Evolutionary conservation across 805 yeast species (phyloP), one percentile per base, ranked within the genome.

Genomic region (Starmerella sp.): DNA sequence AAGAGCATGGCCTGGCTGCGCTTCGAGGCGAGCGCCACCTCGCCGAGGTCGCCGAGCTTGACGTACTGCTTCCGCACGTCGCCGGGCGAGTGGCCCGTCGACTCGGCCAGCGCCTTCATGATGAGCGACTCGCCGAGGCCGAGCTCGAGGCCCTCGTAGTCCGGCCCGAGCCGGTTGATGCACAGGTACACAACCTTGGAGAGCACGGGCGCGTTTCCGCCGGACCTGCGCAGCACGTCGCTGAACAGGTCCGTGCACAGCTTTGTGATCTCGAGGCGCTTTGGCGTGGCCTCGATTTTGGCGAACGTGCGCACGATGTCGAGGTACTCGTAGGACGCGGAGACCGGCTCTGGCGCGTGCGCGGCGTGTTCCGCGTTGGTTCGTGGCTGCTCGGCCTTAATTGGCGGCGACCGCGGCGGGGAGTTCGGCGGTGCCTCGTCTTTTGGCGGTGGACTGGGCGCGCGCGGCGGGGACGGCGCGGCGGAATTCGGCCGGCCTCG

Each of bases 71-170:
- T 73, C 66, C 81, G 89, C 52, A 93, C 78, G 57, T 83, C 86
- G 3, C 80, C 72, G 0, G 80, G 61, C 0, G 90, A 77, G 54
- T 95, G 75, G 1, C 98, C 98, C 15, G 95, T 90, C 50, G 95
- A 80, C 65, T 86, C 95, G 37, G 89, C 81, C 42, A 93, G 80
- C 0, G 97, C 93, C 65, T 90, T 93, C 64, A 90, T 81, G 31
- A 93, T 72, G 10, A 93, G 67, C 2, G 95, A 82, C 68, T 93
- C 98, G 15, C 98, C 98, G 2, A 93, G 75, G 0, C 98, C 98
- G 30, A 93, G 73, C 65, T 93, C 98, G 55, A 91, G 72, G 34
- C 95, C 97, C 66, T 88, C 96, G 66, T 93, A 93, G 67, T 93
- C 98, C 0, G 98, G 98, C 0, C 97, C 96, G 9, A 90, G 71